These are phyloP conservation scores for Cryptosporidium meleagridis DNA, from an alignment of 169 alveolate genomes.

Conservation along the genomic window DNA sequence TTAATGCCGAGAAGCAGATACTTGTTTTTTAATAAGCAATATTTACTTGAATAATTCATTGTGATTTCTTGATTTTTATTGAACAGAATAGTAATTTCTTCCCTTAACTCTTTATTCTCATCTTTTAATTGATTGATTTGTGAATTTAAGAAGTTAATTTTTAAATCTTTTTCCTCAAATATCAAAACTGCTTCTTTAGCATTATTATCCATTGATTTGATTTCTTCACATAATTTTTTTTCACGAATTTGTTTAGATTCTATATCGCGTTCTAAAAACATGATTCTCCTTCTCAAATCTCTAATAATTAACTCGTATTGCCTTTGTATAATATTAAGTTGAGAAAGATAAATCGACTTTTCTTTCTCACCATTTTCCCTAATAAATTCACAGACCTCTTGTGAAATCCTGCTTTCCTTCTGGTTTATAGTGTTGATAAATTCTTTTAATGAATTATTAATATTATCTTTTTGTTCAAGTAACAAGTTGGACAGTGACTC, in stretches of 20 bases:
- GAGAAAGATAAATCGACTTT: background rate
- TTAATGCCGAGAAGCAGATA: conserved; percentile 23
- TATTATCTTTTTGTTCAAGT: background rate
- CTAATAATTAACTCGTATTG: conserved; percentile 60
- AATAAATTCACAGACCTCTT: background rate
- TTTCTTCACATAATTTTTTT: background rate
- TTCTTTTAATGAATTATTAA: background rate
- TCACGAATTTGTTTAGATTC: conserved; percentile 26
- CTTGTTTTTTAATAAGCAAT: background rate
- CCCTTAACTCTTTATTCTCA: background rate
- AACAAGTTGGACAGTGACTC: background rate
- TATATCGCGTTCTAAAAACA: conserved; percentile 20
- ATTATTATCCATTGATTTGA: conserved; percentile 19
- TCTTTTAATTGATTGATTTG: conserved; percentile 24
- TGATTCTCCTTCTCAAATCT: conserved; percentile 47
- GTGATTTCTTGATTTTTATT: conserved; percentile 1
- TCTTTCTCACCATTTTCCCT: conserved; percentile 6
- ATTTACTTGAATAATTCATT: background rate
- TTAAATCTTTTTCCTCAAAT: conserved; percentile 6
- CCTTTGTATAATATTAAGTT: conserved; percentile 18
- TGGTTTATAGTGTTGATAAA: background rate
- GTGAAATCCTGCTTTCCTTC: background rate
- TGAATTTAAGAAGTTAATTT: conserved; percentile 3
- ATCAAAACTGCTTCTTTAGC: background rate
- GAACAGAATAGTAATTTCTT: background rate